Conservation (phyloP, 345 rosid species). For the Gossypium turneri region DNA sequence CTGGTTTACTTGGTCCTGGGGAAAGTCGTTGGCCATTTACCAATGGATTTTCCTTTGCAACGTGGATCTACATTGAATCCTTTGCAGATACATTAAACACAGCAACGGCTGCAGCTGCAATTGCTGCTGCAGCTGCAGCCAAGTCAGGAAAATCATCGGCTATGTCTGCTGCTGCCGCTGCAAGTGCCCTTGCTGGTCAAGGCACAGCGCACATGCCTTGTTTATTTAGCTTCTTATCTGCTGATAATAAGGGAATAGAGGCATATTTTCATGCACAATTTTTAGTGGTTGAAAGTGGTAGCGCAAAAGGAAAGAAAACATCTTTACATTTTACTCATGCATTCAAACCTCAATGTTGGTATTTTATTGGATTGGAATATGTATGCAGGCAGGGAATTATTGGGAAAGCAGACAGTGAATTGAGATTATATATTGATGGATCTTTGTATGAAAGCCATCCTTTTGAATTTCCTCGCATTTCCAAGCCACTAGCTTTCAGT, state of each 20-base stretch:
- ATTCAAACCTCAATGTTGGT: constrained; percentile 98
- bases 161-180: constrained; percentile 99
- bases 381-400: constrained; percentile 74
- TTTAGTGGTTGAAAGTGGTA: constrained; percentile 92
- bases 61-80: constrained; percentile 98
- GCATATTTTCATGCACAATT: constrained; percentile 98
- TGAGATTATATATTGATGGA: constrained; percentile 91
- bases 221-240: constrained; percentile 88
- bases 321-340: constrained; percentile 98
- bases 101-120: constrained; percentile 97
- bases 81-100: constrained; percentile 96
- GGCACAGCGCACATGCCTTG: constrained; percentile 99
- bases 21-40: constrained; percentile 98
- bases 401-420: constrained; percentile 88
- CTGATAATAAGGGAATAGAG: constrained; percentile 94
- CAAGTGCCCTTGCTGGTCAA: constrained; percentile 99
- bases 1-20: constrained; percentile 99
- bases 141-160: constrained; percentile 97
- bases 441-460: constrained; percentile 86
- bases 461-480: constrained; percentile 90
- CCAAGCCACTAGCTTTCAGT: constrained; percentile 93
- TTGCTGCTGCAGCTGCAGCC: constrained; percentile 98
- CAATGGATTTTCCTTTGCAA: constrained; percentile 90
- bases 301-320: constrained; percentile 88
- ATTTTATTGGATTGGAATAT: constrained; percentile 92